phyloP scores from a whole-genome alignment of 352 stramenopile species.

The Blastocystis sp. region DNA sequence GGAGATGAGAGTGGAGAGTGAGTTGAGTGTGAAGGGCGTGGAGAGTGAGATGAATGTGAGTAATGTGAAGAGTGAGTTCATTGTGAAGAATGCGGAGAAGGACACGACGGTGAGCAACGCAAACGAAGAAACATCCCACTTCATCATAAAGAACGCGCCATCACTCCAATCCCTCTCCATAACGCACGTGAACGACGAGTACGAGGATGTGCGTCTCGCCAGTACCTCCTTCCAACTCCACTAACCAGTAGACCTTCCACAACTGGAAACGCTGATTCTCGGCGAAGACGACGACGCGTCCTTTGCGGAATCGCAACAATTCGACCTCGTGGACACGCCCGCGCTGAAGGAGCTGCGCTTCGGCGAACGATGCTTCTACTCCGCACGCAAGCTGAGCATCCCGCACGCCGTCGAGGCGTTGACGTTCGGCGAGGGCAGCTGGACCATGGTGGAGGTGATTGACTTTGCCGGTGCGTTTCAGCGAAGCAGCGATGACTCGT shows the following conservation, averaged over 20 bases:
- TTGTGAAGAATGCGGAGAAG: too few species aligned
- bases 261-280: not conserved
- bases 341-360: not conserved
- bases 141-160: not conserved
- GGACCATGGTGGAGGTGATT: not conserved
- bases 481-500: not conserved
- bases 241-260: not conserved
- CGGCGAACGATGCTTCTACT: not conserved
- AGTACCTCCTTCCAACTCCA: not conserved
- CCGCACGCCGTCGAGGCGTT: not conserved
- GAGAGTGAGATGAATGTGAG: too few species aligned
- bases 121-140: too few species aligned
- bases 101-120: too few species aligned
- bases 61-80: not conserved
- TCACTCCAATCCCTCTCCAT: not conserved
- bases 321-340: not conserved
- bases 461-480: not conserved
- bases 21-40: not conserved
- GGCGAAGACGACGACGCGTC: not conserved
- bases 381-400: not conserved
- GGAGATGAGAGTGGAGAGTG: too few species aligned
- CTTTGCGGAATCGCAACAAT: not conserved
- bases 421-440: not conserved
- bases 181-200: not conserved
- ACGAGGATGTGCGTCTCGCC: not conserved